Conservation (phyloP, 352 stramenopile species). For the Globisporangium megalacanthum region DNA sequence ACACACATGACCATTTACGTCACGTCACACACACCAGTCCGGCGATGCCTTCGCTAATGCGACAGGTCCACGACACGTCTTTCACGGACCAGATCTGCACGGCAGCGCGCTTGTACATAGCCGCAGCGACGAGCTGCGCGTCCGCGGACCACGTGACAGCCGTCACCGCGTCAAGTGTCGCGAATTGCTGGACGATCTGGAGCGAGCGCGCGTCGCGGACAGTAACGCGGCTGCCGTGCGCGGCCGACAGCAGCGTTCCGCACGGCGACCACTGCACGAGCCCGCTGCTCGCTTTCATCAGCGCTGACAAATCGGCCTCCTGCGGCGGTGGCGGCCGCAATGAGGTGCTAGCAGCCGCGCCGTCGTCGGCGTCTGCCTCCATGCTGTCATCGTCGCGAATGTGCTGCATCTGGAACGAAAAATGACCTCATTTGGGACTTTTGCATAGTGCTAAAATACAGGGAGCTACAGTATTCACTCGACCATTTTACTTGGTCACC, state of each 20-base stretch:
- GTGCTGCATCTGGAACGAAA: too few species aligned
- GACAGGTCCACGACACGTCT: conserved; percentile 61
- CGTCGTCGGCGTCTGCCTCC: neutral
- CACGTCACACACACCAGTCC: conserved; percentile 30
- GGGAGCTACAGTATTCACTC: too few species aligned
- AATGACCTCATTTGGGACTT: neutral
- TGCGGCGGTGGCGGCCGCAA: neutral
- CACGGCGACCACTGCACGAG: conserved; percentile 71
- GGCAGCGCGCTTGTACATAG: conserved; percentile 56
- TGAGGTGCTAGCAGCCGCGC: neutral
- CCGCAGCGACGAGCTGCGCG: conserved; percentile 57
- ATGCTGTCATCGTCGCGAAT: neutral
- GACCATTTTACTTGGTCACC: too few species aligned
- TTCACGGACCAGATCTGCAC: conserved; percentile 63
- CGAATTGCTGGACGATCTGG: conserved; percentile 67
- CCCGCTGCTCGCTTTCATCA: conserved; percentile 40
- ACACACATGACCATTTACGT: too few species aligned
- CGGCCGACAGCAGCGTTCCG: conserved; percentile 45
- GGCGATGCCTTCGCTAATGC: conserved; percentile 70
- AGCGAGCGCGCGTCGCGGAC: conserved; percentile 46
- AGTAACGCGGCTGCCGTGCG: conserved; percentile 41
- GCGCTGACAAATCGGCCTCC: conserved; percentile 41
- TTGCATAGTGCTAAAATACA: neutral
- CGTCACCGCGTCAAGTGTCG: conserved; percentile 46
- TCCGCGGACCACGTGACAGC: conserved; percentile 54